Evolutionary conservation across 1,284 basidiomycete species (phyloP), one percentile per base, ranked within the genome.

Genomic region (Ganoderma leucocontextum): DNA sequence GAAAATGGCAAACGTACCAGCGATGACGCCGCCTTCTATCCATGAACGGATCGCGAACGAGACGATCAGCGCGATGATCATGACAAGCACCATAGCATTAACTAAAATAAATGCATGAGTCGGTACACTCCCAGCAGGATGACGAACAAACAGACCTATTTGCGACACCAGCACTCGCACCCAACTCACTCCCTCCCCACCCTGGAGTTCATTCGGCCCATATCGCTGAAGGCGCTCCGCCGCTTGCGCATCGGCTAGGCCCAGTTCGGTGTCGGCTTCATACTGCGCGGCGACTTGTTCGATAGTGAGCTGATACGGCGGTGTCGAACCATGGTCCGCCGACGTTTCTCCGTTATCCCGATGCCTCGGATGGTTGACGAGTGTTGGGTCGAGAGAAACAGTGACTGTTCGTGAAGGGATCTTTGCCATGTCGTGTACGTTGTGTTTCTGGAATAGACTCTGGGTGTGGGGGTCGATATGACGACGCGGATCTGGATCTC

Each of bases 11-110:
- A 49, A 49, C 63, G 62, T 63, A 63, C 62, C 71, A n/a, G 67
- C 64, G 25, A 72, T 68, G 35, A 72, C 67, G 29, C 71, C 71
- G 12, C 71, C 71, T 55, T 72, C 71, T 33, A 72, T 69, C 69
- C 69, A 72, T 4, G 65, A 67, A 25, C 41, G 42, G 13, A 72
- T 69, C 19, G 68, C 71, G 33, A 70, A 62, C 35, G 69, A 70
- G 2, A 72, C 67, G 9, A 61, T 53, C 29, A 72, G 53, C 0
- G 68, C 68, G 33, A 67, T 47, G 47, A 72, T 63, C 60, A 72
- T 69, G 6, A 72, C 61, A 8, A 72, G 63, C 4, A 69, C 63
- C 60, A 49, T 49, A 4, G 47, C 47, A 5, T 49, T 49, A 4
- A 49, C 47, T 49, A 9, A 41, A 6, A 41, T 4, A n/a, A 44